Evolutionary conservation across 2,329 filamentous ascomycete species (phyloP), one percentile per base, ranked within the genome.

Genomic region (Arthrobotrys iridis): DNA sequence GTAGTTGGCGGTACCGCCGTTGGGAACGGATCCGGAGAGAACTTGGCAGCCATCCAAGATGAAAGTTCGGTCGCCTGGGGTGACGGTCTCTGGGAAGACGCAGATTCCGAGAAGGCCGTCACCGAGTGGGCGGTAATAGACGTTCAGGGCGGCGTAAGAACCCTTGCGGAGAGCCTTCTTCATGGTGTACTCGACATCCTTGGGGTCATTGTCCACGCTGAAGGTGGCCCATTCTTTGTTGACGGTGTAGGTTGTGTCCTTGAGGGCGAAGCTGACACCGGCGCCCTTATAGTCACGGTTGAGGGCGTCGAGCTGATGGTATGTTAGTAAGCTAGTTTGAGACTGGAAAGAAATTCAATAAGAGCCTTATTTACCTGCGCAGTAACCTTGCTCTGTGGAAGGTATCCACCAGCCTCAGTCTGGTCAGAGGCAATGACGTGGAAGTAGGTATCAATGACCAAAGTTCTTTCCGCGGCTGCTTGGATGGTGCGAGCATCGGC

Each of bases 141-240:
- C 57, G 57, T 82, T 81, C n/a, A 82, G 68, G 20, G 77, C 78
- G 46, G 79, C 79, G 79, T 85, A 85, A 63, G 81, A 81, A 33
- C 85, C 82, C 79, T 84, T 81, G 79, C 84, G 83, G 55, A 86
- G 82, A 18, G 82, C 77, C n/a, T 78, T 79, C 82, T 85, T 85
- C 84, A 85, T 85, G 57, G 79, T 80, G 28, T 82, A 72, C 79
- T 85, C 82, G 11, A 60, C 8, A 13, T 75, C 58, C 58, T 79
- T 77, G 48, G 75, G 57, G 77, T 84, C 84, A 13, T 74, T 77
- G 35, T 71, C 66, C 20, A 71, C 66, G 66, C 66, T 71, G 66
- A 71, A 71, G 28, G 66, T 71, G 24, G 84, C 84, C 84, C 85
- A 87, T 77, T 80, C 80, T 15, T 80, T 40, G 82, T 87, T 86